Evolutionary conservation across 2,329 filamentous ascomycete species (phyloP).

Genomic region (Epicoccum nigrum): DNA sequence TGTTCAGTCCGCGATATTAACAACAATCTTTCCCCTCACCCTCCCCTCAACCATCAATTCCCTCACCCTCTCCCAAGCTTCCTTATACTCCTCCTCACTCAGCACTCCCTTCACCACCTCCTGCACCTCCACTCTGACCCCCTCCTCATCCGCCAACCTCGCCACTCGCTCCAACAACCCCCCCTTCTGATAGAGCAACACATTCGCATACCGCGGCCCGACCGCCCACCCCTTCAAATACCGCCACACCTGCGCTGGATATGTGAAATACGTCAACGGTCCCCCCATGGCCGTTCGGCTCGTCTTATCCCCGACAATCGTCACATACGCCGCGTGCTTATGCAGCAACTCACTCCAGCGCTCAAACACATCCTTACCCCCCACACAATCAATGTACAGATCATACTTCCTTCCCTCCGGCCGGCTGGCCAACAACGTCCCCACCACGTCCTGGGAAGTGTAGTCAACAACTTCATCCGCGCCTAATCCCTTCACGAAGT

Average conservation of each 20-base stretch:
- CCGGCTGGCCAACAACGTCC: constrained; percentile 40
- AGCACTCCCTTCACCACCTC: constrained; percentile 38
- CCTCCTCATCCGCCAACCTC: constrained; percentile 28
- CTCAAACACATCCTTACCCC: constrained; percentile 55
- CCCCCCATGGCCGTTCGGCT: constrained; percentile 49
- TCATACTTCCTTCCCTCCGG: constrained; percentile 47
- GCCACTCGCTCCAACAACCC: constrained; percentile 33
- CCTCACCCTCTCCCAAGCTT: constrained; percentile 34
- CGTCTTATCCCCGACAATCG: constrained; percentile 49
- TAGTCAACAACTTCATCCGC: constrained; percentile 56
- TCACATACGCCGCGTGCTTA: constrained; percentile 50
- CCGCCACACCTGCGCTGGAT: constrained; percentile 34
- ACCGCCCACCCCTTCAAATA: constrained; percentile 31
- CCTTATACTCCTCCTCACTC: constrained; percentile 20
- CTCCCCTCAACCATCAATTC: constrained; percentile 35
- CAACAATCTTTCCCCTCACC: constrained; percentile 40
- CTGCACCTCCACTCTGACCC: constrained; percentile 34
- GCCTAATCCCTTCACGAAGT: constrained; percentile 55
- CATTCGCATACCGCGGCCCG: constrained; percentile 40
- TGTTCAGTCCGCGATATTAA: constrained; percentile 5
- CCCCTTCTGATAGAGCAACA: constrained; percentile 31
- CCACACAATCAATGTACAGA: constrained; percentile 58
- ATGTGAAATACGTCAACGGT: constrained; percentile 40
- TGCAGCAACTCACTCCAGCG: constrained; percentile 36
- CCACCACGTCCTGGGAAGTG: constrained; percentile 38